phyloP scores from a whole-genome alignment of 352 stramenopile species.

The Globisporangium yorkense region DNA sequence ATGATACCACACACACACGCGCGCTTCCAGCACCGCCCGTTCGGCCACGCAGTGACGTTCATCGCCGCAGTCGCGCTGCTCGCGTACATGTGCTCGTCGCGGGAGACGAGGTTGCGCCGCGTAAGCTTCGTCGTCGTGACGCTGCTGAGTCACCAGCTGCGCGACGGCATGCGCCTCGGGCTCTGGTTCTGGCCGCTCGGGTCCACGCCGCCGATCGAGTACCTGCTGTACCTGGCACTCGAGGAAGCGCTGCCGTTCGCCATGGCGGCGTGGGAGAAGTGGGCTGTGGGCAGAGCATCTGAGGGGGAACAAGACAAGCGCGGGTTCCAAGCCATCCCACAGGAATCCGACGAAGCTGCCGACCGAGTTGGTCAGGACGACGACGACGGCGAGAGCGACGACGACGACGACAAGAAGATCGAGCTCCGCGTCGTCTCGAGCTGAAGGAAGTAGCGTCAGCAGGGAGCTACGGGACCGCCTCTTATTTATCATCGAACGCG shows the following conservation, averaged over 20 bases:
- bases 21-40: slow-evolving; percentile 29
- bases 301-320: neutral
- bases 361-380: neutral
- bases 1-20: neutral
- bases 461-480: too few species aligned
- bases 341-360: neutral
- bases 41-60: slow-evolving; percentile 64
- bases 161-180: slow-evolving; percentile 50
- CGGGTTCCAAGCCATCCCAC: slow-evolving; percentile 1
- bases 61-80: slow-evolving; percentile 37
- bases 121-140: slow-evolving; percentile 52
- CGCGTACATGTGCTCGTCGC: slow-evolving; percentile 29
- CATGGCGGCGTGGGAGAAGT: slow-evolving; percentile 27
- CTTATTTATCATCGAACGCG: neutral
- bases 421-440: slow-evolving; percentile 6
- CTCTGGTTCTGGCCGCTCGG: slow-evolving; percentile 73
- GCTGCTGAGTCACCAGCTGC: slow-evolving; percentile 62
- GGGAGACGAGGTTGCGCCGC: slow-evolving; percentile 19
- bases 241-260: slow-evolving; percentile 44
- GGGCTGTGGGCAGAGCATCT: neutral
- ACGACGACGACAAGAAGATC: neutral
- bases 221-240: slow-evolving; percentile 56
- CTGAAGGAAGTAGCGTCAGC: neutral
- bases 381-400: neutral
- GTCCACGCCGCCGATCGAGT: slow-evolving; percentile 54